Evolutionary conservation across 1,284 basidiomycete genomes (phyloP), one percentile per base, ranked within the genome.

Genomic region (Ustilago tritici): DNA sequence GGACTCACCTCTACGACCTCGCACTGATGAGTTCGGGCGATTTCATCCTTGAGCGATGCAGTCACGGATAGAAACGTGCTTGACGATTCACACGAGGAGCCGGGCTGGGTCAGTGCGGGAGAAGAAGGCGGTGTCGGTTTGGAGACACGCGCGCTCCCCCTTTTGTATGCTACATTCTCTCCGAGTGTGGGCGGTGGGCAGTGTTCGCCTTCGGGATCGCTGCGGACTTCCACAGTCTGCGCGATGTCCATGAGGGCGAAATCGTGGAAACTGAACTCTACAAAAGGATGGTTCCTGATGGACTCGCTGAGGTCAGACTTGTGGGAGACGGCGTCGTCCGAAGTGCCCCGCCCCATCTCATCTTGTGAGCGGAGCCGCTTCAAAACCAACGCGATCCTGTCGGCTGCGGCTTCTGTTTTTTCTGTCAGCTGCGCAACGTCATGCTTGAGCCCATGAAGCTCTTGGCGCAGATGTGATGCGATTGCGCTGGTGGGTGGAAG

Each of bases 1-100:
- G 11, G 17, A 28, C 65, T 56, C 52, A 60, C 67, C 56, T 69
- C 53, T 28, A 60, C 56, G 19, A 63, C n/a, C 3, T 52, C 57
- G 32, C 61, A 59, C 32, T 63, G 67, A 41, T n/a, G 3, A 8
- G 28, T n/a, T 11, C 43, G 52, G 8, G 23, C 32, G 1, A 38
- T 15, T 11, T 60, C 61, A 41, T 60, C 17, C 23, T 56, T 56
- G 52, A 67, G 40, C 7, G 59, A 43, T 15, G 55, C 46, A 17
- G 55, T 67, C 12, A 67, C 59, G 1, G 38, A 17, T 28, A 67
- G 49, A 38, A 67, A 67, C 2, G 54, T 52, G 32, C 58, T 46
- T 15, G 54, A 61, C n/a, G 56, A 58, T 32, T 67, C 65, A 38
- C 56, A 61, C 5, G 54, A 34, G 11, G 38, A 46, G 38, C 47